phyloP scores from a whole-genome alignment of 225 moss, liverwort and hornwort genomes.

The Ulota crispa region DNA sequence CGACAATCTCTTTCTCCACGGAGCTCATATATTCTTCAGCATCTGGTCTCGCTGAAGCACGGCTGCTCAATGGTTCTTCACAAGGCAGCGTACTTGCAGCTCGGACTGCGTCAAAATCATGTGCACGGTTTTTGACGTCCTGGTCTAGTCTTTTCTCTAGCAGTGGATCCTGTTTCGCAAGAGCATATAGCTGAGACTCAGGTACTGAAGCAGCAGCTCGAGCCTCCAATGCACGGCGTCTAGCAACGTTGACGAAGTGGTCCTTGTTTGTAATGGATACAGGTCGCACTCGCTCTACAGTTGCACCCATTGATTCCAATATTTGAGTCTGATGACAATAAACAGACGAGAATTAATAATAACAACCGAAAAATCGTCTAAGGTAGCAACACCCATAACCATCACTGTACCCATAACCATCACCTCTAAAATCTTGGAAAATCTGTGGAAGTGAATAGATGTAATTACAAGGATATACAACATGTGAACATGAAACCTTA shows the following conservation, averaged over 20 bases:
- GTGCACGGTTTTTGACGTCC: conserved; percentile 1
- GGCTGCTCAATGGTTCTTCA: conserved; percentile 11
- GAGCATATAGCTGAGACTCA: conserved; percentile 28
- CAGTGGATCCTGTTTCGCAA: conserved; percentile 28
- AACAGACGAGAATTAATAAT: conserved; percentile 18
- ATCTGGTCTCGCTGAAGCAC: conserved; percentile 20
- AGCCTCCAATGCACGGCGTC: conserved; percentile 77
- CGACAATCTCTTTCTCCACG: conserved; percentile 29
- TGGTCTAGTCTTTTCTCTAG: conserved; percentile 28
- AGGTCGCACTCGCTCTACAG: conserved; percentile 90
- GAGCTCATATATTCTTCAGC: conserved; percentile 29
- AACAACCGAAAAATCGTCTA: background rate
- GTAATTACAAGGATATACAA: too few species aligned
- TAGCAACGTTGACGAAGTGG: conserved; percentile 93
- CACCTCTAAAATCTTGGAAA: too few species aligned
- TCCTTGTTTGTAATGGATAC: conserved; percentile 90
- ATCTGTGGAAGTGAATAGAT: too few species aligned
- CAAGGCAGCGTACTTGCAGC: conserved; percentile 5
- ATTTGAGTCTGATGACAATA: conserved; percentile 70
- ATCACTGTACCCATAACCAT: too few species aligned
- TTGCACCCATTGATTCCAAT: conserved; percentile 90
- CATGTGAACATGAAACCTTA: too few species aligned
- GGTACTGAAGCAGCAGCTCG: conserved; percentile 30
- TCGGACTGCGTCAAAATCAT: conserved; percentile 9
- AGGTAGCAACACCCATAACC: too few species aligned